These are phyloP conservation scores for Collybia sordida DNA, from an alignment of 768 basidiomycete species.

Conservation along the genomic window DNA sequence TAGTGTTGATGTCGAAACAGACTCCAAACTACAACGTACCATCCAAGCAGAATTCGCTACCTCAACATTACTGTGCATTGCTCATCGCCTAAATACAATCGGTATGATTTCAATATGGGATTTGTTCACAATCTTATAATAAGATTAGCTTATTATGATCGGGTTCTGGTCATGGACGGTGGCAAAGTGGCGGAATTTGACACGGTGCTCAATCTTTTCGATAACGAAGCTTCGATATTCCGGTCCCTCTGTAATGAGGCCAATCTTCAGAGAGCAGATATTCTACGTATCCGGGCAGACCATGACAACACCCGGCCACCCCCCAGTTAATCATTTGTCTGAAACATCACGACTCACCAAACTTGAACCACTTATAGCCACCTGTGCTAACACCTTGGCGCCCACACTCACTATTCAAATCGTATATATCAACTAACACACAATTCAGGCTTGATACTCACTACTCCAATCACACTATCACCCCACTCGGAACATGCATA, in stretches of 20 bases:
- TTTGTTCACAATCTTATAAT: conserved; percentile 1
- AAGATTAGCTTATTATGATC: conserved; percentile 56
- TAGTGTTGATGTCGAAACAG: conserved; percentile 62
- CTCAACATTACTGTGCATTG: conserved; percentile 56
- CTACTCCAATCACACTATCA: no score
- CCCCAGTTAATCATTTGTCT: neutral
- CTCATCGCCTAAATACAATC: conserved; percentile 60
- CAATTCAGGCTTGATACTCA: no score
- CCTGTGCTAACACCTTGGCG: no score
- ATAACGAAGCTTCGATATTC: conserved; percentile 64
- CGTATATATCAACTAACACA: no score
- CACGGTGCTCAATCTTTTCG: conserved; percentile 65
- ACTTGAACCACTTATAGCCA: neutral
- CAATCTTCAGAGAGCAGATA: conserved; percentile 52
- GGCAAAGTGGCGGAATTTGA: conserved; percentile 74
- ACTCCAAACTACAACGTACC: conserved; percentile 59
- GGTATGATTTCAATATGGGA: conserved; percentile 22
- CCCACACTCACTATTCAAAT: no score
- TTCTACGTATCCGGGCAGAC: conserved; percentile 47
- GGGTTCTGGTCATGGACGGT: conserved; percentile 70
- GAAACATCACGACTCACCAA: neutral
- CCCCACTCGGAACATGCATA: no score
- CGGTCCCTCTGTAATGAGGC: conserved; percentile 70
- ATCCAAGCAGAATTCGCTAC: conserved; percentile 60
- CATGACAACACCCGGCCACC: conserved; percentile 11